Percentiles rank a stretch among this genome's conserved stretches.
phyloP scores from a whole-genome alignment of 352 stramenopile genomes.

The Phytopythium cucurbitacearum region DNA sequence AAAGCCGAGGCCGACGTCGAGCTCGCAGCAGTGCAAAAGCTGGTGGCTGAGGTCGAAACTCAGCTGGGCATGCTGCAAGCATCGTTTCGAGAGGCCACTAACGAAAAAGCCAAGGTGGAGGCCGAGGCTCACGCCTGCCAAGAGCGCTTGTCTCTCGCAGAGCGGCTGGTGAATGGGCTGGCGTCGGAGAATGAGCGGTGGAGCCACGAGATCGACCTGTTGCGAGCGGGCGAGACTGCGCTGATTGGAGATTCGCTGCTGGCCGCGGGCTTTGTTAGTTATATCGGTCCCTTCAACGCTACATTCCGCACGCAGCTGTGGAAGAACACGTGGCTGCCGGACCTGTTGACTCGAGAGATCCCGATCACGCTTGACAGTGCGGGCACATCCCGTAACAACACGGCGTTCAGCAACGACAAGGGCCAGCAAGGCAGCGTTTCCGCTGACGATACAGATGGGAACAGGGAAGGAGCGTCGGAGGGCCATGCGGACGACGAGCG shows the following conservation, averaged over 20 bases:
- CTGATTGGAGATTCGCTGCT: conserved; percentile 88
- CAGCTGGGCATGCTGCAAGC: conserved; percentile 75
- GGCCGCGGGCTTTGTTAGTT: conserved; percentile 88
- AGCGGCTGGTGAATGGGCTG: conserved; percentile 86
- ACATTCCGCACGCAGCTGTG: conserved; percentile 80
- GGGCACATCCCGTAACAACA: neutral
- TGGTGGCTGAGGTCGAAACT: conserved; percentile 79
- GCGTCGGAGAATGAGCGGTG: conserved; percentile 88
- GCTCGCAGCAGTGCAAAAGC: conserved; percentile 72
- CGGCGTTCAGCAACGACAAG: neutral
- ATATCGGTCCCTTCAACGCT: conserved; percentile 90
- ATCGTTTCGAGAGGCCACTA: conserved; percentile 83
- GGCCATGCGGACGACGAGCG: neutral
- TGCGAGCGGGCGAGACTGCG: conserved; percentile 64
- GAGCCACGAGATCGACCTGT: conserved; percentile 82
- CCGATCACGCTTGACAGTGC: conserved; percentile 45
- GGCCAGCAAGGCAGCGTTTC: too few species aligned
- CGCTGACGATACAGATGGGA: too few species aligned
- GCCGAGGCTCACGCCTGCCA: conserved; percentile 83
- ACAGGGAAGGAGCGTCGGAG: too few species aligned
- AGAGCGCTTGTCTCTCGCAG: conserved; percentile 81
- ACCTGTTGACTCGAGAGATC: conserved; percentile 85
- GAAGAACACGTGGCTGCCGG: conserved; percentile 83
- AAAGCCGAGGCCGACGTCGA: conserved; percentile 83
- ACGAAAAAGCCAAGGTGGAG: conserved; percentile 90